A percentile compares a stretch with the other conserved stretches of the same genome.
phyloP scores from a whole-genome alignment of 2,329 filamentous ascomycete species.

The Aureobasidium namibiae region DNA sequence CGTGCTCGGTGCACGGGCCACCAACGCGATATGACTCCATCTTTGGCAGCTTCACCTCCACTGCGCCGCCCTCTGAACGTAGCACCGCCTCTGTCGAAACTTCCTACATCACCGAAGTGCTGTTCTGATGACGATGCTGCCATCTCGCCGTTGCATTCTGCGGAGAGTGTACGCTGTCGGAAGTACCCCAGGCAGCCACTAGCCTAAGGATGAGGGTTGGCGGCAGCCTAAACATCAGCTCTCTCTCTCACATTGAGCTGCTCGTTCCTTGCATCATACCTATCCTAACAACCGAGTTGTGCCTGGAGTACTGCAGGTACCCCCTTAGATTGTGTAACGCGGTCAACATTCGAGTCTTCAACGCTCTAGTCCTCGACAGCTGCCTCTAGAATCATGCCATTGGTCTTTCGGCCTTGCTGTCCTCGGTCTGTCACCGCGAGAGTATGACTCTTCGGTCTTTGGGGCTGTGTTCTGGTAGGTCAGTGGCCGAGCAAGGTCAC shows the following conservation, averaged over 20 bases:
- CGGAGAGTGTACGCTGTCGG: neutral
- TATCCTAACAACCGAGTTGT: neutral
- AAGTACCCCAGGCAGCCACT: neutral
- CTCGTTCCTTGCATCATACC: slow-evolving; percentile 9
- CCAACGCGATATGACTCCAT: neutral
- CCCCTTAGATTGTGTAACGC: neutral
- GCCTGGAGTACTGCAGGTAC: slow-evolving; percentile 10
- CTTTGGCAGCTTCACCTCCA: neutral
- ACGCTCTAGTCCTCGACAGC: neutral
- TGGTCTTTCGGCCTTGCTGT: neutral
- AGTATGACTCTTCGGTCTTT: slow-evolving; percentile 4
- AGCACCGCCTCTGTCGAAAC: neutral
- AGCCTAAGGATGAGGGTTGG: neutral
- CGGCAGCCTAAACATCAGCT: slow-evolving; percentile 6
- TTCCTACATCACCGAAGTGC: neutral
- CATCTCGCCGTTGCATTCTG: neutral
- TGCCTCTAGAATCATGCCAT: neutral
- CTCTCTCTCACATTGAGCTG: neutral
- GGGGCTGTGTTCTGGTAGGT: slow-evolving; percentile 12
- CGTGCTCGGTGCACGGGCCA: neutral
- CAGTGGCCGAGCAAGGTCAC: slow-evolving; percentile 8
- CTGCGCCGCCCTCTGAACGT: slow-evolving; percentile 4
- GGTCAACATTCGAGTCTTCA: neutral
- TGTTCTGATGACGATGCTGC: neutral
- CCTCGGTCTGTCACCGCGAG: neutral